A percentile compares a stretch with the other conserved stretches of the same genome.
Evolutionary conservation across 495 filamentous ascomycete genomes (phyloP).

Genomic region (Aspergillus bertholletiae): DNA sequence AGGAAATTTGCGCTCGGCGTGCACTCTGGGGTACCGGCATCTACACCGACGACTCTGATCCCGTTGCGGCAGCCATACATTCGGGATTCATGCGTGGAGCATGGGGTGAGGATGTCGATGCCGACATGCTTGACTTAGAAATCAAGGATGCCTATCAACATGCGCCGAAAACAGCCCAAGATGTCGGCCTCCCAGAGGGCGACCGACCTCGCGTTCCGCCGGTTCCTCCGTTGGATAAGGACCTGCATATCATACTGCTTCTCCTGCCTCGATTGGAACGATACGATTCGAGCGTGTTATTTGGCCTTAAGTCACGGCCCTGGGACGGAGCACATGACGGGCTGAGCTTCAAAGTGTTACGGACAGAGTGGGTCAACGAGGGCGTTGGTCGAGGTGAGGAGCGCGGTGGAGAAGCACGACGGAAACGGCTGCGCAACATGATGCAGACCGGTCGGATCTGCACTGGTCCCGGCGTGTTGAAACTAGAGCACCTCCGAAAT

Average conservation of each 20-base stretch:
- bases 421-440: conserved; percentile 52
- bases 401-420: conserved; percentile 58
- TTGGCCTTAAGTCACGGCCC: conserved; percentile 74
- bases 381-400: conserved; percentile 62
- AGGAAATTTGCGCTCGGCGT: conserved; percentile 74
- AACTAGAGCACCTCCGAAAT: conserved; percentile 40
- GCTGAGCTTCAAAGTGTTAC: conserved; percentile 78
- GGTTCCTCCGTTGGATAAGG: conserved; percentile 52
- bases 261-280: conserved; percentile 74
- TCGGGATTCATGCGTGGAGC: conserved; percentile 87
- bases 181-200: conserved; percentile 16
- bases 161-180: conserved; percentile 26
- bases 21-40: conserved; percentile 90
- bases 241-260: conserved; percentile 79
- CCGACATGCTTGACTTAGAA: conserved; percentile 63
- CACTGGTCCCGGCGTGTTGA: conserved; percentile 41
- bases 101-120: conserved; percentile 72
- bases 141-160: conserved; percentile 43
- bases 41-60: conserved; percentile 95
- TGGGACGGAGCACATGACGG: conserved; percentile 75
- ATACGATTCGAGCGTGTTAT: conserved; percentile 69
- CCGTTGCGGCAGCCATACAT: conserved; percentile 90
- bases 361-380: conserved; percentile 79
- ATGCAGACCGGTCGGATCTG: conserved; percentile 47
- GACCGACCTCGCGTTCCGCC: conserved; percentile 37